Percentiles rank a stretch among this genome's conserved stretches.
Evolutionary conservation across 352 stramenopile species (phyloP).

Genomic region (Pythium rhizo-oryzae): DNA sequence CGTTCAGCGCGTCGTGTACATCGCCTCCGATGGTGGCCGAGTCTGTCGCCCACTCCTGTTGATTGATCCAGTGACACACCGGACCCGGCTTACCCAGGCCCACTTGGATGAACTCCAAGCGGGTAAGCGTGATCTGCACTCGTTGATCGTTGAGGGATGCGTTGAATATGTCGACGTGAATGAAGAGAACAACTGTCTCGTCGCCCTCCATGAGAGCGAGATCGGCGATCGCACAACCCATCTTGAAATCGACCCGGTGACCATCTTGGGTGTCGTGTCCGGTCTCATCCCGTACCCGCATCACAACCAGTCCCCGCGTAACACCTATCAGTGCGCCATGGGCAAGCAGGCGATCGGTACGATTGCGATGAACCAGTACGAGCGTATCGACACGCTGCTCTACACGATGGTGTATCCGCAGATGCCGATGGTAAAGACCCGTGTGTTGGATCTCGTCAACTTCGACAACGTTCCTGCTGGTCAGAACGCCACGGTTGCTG

Average conservation of each 20-base stretch:
- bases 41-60: constrained; percentile 98
- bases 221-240: constrained; percentile 95
- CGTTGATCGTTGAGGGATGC: constrained; percentile 93
- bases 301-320: constrained; percentile 98
- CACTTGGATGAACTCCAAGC: constrained; percentile 93
- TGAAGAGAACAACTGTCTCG: constrained; percentile 99
- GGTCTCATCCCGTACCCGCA: constrained; percentile 99
- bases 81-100: constrained; percentile 93
- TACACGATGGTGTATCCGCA: constrained; percentile 99
- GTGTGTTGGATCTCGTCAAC: constrained; percentile 98
- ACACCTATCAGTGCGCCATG: constrained; percentile 99
- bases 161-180: constrained; percentile 99
- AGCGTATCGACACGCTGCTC: constrained; percentile 98
- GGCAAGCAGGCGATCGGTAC: constrained; percentile 99
- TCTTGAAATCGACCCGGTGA: constrained; percentile 99
- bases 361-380: constrained; percentile 99
- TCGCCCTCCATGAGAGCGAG: constrained; percentile 95
- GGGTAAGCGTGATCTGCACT: constrained; percentile 75
- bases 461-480: constrained; percentile 98
- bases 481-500: constrained; percentile 98
- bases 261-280: constrained; percentile 98
- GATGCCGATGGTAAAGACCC: constrained; percentile 99
- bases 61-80: constrained; percentile 88
- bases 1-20: constrained; percentile 97
- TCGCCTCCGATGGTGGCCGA: constrained; percentile 98